These are phyloP conservation scores for Puccinia horiana DNA, from an alignment of 1,284 basidiomycete genomes.

Conservation along the genomic window DNA sequence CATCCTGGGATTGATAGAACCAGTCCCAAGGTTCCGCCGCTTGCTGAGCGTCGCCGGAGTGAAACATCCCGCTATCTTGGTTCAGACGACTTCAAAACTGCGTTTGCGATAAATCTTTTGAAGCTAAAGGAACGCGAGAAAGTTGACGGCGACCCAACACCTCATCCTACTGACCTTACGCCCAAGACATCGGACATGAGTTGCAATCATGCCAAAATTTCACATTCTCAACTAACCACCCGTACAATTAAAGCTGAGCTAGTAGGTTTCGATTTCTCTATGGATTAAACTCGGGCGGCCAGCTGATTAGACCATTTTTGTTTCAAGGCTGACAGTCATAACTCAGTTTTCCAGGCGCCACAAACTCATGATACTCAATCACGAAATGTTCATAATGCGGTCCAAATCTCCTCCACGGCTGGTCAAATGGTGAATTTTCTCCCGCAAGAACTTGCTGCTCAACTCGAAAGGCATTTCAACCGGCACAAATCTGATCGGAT, in stretches of 20 bases:
- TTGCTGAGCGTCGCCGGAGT: conserved; percentile 45
- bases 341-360: background rate
- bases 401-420: conserved; percentile 12
- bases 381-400: background rate
- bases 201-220: background rate
- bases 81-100: conserved; percentile 38
- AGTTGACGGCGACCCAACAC: background rate
- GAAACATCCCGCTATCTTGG: conserved; percentile 43
- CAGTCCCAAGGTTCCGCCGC: background rate
- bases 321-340: background rate
- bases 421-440: conserved; percentile 14
- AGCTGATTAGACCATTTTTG: background rate
- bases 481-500: conserved; percentile 22
- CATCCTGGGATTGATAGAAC: background rate
- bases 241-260: background rate
- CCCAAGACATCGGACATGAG: background rate
- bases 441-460: conserved; percentile 14
- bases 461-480: conserved; percentile 31
- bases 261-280: background rate
- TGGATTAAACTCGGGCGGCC: too few relatives aligned
- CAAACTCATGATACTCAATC: background rate
- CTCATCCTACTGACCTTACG: background rate
- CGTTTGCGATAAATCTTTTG: conserved; percentile 36
- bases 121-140: conserved; percentile 35
- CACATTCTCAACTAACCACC: background rate